Base-by-base conservation (phyloP, 75 land plant species). In the Chamaecyparis obtusa region DNA sequence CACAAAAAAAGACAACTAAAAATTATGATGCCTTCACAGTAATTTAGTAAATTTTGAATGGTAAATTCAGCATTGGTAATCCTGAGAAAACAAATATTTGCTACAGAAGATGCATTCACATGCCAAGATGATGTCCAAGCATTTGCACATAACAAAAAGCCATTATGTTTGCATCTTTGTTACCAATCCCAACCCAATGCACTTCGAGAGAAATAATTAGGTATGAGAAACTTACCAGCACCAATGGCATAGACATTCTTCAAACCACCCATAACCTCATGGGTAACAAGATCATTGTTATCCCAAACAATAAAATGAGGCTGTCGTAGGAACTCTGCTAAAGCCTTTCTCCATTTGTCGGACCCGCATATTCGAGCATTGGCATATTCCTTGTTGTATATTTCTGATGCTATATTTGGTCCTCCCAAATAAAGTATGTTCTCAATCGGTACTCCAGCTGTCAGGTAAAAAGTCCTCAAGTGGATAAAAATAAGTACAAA, bases 181-280 rank as follows among this genome's bases (percentile, higher is more conserved):
- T 27, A 44, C 15, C 32, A 27, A 30, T 80, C 8, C 3, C 33
- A 81, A 81, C 83, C 83, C 33, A 81, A 46, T 10, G 36, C 11
- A 35, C 10, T 57, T 56, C 17, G 24, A 84, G 27, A 51, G 10
- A 64, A 57, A 35, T 16, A n/a, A 60, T 41, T 19, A 32, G 44
- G 39, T 55, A 84, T 33, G 81, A 72, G 46, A 43, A 46, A 48
- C 56, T 57, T 32, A 89, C 93, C 93, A 69, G 93, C 93, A 84
- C 93, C 93, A 85, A 92, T 92, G 24, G 93, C 93, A 72, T 92
- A 92, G 39, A 92, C 93, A 84, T 92, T 92, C 88, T 92, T 92
- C 77, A 92, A 89, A 36, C 92, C 93, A 83, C 93, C 93, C 93
- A 92, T 92, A 78, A 92, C 92, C 72, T 92, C 93, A 85, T 92